Conservation (phyloP, 2,329 filamentous ascomycete species). For the Fusarium sambucinum region DNA sequence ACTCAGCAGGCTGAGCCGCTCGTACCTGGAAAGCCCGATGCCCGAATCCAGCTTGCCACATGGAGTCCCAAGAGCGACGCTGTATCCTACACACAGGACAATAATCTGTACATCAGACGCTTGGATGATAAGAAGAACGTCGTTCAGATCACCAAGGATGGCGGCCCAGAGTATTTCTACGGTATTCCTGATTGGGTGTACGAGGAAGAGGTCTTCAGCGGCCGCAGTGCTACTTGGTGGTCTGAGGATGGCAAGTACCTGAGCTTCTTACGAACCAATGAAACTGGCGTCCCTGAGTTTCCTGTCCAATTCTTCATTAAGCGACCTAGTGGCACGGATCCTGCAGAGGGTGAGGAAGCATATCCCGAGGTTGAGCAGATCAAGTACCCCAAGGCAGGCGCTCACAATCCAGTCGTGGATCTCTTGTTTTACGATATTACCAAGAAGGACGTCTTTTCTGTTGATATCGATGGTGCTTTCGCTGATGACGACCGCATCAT, state of each 20-base stretch:
- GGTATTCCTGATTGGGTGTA: conserved; percentile 98
- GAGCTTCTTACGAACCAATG: conserved; percentile 93
- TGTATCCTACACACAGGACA: conserved; percentile 88
- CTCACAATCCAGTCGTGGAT: conserved; percentile 91
- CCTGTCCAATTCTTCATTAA: conserved; percentile 94
- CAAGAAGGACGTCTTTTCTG: conserved; percentile 81
- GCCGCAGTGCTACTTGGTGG: conserved; percentile 94
- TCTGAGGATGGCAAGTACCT: conserved; percentile 88
- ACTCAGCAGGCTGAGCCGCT: conserved; percentile 82
- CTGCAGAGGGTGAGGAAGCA: conserved; percentile 77
- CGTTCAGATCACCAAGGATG: conserved; percentile 84
- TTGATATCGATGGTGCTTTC: conserved; percentile 83
- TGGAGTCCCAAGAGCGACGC: conserved; percentile 92
- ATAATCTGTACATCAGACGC: conserved; percentile 88
- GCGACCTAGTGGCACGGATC: conserved; percentile 79
- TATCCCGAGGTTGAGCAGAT: conserved; percentile 93
- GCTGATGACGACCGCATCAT: conserved; percentile 86
- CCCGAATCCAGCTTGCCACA: conserved; percentile 82
- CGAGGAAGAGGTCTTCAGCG: conserved; percentile 75
- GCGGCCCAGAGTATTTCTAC: conserved; percentile 90
- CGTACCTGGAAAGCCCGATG: conserved; percentile 74
- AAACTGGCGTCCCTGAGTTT: conserved; percentile 90
- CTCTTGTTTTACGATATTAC: conserved; percentile 89
- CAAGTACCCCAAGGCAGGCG: conserved; percentile 97
- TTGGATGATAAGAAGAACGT: conserved; percentile 65